These are phyloP conservation scores for Pseudogymnoascus sp. DNA, from an alignment of 2,329 filamentous ascomycete genomes.

Conservation along the genomic window DNA sequence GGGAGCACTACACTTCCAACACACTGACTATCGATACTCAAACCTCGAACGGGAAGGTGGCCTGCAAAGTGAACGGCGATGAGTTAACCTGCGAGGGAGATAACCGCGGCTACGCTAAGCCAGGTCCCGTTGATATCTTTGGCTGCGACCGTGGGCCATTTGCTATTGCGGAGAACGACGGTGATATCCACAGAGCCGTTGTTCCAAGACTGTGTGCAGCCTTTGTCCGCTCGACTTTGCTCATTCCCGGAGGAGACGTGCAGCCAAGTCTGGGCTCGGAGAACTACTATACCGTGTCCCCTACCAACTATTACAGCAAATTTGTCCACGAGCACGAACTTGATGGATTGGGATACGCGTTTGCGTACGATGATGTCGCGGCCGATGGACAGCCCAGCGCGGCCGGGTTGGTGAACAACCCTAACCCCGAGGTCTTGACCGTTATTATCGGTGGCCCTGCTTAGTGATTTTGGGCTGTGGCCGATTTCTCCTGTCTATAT, in stretches of 20 bases:
- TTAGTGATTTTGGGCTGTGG: not conserved
- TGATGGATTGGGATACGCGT: slow-evolving; percentile 57
- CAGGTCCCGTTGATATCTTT: slow-evolving; percentile 39
- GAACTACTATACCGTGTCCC: slow-evolving; percentile 44
- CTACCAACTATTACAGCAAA: slow-evolving; percentile 60
- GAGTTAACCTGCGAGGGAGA: not conserved
- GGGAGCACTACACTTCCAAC: slow-evolving; percentile 31
- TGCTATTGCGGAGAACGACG: slow-evolving; percentile 18
- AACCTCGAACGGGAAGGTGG: slow-evolving; percentile 45
- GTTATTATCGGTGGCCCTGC: not conserved
- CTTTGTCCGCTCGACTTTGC: slow-evolving; percentile 64
- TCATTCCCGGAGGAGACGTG: slow-evolving; percentile 33
- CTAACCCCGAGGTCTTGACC: slow-evolving; percentile 9
- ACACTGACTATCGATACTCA: slow-evolving; percentile 56
- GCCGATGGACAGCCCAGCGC: slow-evolving; percentile 47
- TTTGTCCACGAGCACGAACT: slow-evolving; percentile 53
- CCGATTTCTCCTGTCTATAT: not conserved
- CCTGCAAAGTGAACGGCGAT: slow-evolving; percentile 33
- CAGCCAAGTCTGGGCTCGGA: slow-evolving; percentile 37
- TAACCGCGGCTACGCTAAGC: slow-evolving; percentile 41
- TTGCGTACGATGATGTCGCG: slow-evolving; percentile 63
- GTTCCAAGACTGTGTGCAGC: slow-evolving; percentile 67
- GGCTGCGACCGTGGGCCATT: slow-evolving; percentile 56
- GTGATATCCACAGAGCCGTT: slow-evolving; percentile 30
- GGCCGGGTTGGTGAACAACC: slow-evolving; percentile 52